Percentiles rank a stretch among this genome's conserved stretches.
Conservation (phyloP, 1,139 yeast species). For the Suhomyces ambrosiae region DNA sequence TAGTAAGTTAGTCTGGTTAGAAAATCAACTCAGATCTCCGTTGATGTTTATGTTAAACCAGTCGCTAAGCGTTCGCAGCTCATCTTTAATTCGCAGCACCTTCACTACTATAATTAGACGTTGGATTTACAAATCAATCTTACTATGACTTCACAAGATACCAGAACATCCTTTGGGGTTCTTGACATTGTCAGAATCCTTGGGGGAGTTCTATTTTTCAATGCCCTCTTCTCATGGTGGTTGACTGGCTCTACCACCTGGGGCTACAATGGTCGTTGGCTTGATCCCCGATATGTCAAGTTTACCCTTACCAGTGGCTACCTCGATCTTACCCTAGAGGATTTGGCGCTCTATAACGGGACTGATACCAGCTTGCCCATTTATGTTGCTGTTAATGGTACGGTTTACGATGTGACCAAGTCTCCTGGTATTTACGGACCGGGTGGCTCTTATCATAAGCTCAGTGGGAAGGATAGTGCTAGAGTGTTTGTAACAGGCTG, state of each 20-base stretch:
- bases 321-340: slow-evolving; percentile 43
- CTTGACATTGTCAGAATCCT: slow-evolving; percentile 48
- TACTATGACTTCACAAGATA: neutral
- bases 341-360: slow-evolving; percentile 59
- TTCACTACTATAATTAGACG: too few species aligned
- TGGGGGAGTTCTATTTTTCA: slow-evolving; percentile 50
- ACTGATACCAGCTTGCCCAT: slow-evolving; percentile 52
- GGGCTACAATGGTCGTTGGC: slow-evolving; percentile 57
- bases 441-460: slow-evolving; percentile 58
- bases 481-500: slow-evolving; percentile 82
- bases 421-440: slow-evolving; percentile 65
- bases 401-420: slow-evolving; percentile 67
- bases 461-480: slow-evolving; percentile 73
- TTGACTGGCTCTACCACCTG: slow-evolving; percentile 52
- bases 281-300: slow-evolving; percentile 45
- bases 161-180: slow-evolving; percentile 19
- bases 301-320: slow-evolving; percentile 26
- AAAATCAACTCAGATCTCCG: too few species aligned
- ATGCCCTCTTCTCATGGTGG: slow-evolving; percentile 53
- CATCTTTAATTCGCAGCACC: too few species aligned
- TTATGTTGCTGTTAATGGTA: slow-evolving; percentile 66
- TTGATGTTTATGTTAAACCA: too few species aligned
- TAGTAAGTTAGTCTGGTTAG: too few species aligned
- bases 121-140: too few species aligned
- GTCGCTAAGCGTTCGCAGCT: too few species aligned